Percentiles rank a stretch among this genome's conserved stretches.
These are phyloP conservation scores for Pseudohalonectria lignicola DNA, from an alignment of 2,329 filamentous ascomycete genomes.

Conservation along the genomic window DNA sequence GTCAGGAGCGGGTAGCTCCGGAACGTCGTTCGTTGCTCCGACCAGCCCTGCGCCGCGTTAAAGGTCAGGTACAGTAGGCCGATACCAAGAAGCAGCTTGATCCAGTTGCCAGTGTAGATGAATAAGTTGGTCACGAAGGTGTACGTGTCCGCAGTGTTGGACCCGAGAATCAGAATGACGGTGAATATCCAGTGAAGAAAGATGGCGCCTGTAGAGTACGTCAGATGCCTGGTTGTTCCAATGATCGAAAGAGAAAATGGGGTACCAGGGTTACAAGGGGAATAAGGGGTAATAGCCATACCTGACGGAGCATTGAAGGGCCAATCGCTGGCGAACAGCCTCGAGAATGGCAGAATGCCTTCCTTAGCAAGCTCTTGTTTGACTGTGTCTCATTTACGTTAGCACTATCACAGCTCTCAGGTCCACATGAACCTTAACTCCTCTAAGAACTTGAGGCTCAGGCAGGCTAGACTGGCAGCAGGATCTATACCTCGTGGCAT, in stretches of 20 bases:
- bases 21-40: constrained; percentile 16
- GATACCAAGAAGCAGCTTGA: constrained; percentile 16
- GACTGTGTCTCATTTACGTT: too few species aligned
- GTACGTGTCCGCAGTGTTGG: constrained; percentile 15
- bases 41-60: constrained; percentile 14
- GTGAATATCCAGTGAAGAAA: constrained; percentile 23
- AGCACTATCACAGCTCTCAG: too few species aligned
- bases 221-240: too few species aligned
- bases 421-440: too few species aligned
- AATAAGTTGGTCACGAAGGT: constrained; percentile 20
- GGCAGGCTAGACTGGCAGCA: too few species aligned
- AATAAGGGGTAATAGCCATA: too few species aligned
- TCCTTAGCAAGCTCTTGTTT: constrained; percentile 25
- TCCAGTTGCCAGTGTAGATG: constrained; percentile 20
- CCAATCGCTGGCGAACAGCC: constrained; percentile 22
- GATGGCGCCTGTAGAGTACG: too few species aligned
- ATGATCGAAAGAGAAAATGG: too few species aligned
- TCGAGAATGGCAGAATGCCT: constrained; percentile 20
- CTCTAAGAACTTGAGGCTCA: too few species aligned
- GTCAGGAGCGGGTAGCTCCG: constrained; percentile 16
- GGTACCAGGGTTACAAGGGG: too few species aligned
- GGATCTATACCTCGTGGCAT: constrained; percentile 17
- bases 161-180: constrained; percentile 17
- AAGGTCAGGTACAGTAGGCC: constrained; percentile 18
- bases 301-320: constrained; percentile 19